Evolutionary conservation across 2,329 filamentous ascomycete genomes (phyloP).

Genomic region (Akanthomyces muscarius): DNA sequence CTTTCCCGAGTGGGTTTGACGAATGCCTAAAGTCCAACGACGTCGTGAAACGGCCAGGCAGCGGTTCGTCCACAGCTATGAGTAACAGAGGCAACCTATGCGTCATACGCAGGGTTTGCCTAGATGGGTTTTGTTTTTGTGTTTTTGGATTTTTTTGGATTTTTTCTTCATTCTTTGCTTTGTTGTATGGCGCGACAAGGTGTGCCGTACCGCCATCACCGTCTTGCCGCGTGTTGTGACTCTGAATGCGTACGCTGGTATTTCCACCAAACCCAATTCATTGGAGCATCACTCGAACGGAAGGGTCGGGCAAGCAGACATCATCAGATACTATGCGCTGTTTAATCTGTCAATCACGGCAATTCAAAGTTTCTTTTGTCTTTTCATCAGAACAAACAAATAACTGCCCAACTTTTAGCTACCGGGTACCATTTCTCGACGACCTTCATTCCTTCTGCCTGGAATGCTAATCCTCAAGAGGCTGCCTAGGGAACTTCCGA

Average conservation of each 20-base stretch:
- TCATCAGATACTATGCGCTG: not conserved
- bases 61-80: not conserved
- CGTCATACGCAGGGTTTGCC: not conserved
- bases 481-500: not conserved
- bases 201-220: not conserved
- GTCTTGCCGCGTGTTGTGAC: not conserved
- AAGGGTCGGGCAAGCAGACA: not conserved
- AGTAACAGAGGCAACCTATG: not conserved
- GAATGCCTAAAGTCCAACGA: too few relatives aligned
- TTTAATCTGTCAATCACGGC: not conserved
- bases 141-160: too few relatives aligned
- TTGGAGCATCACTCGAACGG: conserved; percentile 1
- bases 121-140: too few relatives aligned
- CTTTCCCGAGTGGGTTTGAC: too few relatives aligned
- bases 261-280: conserved; percentile 6
- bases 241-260: not conserved
- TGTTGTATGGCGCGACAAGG: not conserved
- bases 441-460: conserved; percentile 3
- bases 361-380: not conserved
- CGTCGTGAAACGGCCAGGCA: not conserved
- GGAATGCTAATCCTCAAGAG: not conserved
- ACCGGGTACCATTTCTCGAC: not conserved
- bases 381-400: not conserved
- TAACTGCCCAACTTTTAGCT: too few relatives aligned
- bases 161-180: not conserved